Evolutionary conservation across 306 rosid genomes (phyloP), one percentile per base, ranked within the genome.

Genomic region (Senna tora): DNA sequence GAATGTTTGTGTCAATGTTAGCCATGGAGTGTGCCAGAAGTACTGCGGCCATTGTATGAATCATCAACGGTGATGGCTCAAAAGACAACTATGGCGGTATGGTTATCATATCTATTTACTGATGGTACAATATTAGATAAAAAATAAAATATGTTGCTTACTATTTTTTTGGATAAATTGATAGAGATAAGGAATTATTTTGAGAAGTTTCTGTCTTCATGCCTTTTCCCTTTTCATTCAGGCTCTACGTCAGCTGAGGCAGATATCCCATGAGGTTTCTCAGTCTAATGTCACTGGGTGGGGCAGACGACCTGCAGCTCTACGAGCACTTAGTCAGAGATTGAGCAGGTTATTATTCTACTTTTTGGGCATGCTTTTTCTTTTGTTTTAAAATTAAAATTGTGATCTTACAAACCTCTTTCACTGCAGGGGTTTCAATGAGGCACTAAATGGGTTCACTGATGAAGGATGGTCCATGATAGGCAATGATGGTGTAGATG

Each of bases 1-100:
- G 63, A 34, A 32, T 81, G 47, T 65, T 45, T 63, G 12, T 42
- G 21, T 58, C 62, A 70, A 77, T 63, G 19, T 56, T 66, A 93
- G 98, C 97, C 98, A 52, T 90, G 98, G 96, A 91, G 96, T 32
- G 96, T 93, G 75, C 98, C 98, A 7, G 98, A 93, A 79, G 98
- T 93, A 28, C 54, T 93, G 85, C 97, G 98, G 51, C 96, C 98
- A 5, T 70, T 93, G 80, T 93, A 93, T 67, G 97, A 93, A 83
- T 93, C 98, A 57, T 83, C 97, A 12, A 88, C 93, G 73, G 85
- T 89, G 42, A 86, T 93, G 74, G 94, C 98, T 66, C 98, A 93
- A 81, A 93, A 90, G 84, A 93, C 90, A 61, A 90, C 98, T 41
- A 93, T 93, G 96, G 92, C 98, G 79, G 97, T 93, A 84, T 84